Percentiles rank a stretch among this genome's conserved stretches.
Conservation (phyloP, 345 rosid genomes). For the Linum usitatissimum region DNA sequence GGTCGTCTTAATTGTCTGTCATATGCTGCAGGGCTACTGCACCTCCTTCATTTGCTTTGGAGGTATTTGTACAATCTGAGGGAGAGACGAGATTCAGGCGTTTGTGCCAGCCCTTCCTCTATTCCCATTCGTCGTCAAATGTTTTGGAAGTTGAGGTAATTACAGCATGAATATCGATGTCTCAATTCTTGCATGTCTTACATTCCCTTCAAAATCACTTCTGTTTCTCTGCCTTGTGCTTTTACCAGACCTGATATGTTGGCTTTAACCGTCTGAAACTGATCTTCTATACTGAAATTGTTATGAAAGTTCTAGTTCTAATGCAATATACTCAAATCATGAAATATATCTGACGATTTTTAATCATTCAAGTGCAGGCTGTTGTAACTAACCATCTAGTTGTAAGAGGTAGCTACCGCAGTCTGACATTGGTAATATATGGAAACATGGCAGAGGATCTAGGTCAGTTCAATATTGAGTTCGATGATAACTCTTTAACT, state of each 20-base stretch:
- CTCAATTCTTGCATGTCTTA: background rate
- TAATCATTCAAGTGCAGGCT: slow-evolving; percentile 43
- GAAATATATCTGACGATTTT: background rate
- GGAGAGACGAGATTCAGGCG: slow-evolving; percentile 94
- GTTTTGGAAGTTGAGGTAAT: slow-evolving; percentile 90
- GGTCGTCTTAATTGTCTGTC: slow-evolving; percentile 3
- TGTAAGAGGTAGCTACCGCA: slow-evolving; percentile 91
- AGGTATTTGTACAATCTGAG: slow-evolving; percentile 86
- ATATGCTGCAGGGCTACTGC: slow-evolving; percentile 71
- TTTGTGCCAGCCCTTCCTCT: slow-evolving; percentile 90
- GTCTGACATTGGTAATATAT: slow-evolving; percentile 81
- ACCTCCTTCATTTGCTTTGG: slow-evolving; percentile 98
- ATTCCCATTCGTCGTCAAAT: slow-evolving; percentile 92
- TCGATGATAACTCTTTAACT: slow-evolving; percentile 81
- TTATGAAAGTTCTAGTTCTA: background rate
- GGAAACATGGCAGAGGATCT: slow-evolving; percentile 96
- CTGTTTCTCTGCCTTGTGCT: background rate
- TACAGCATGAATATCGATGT: background rate
- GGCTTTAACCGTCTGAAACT: background rate
- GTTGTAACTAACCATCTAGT: slow-evolving; percentile 95
- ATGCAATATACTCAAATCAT: background rate
- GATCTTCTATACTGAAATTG: background rate
- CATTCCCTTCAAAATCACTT: background rate
- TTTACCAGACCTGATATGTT: background rate
- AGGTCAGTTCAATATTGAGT: slow-evolving; percentile 93